Percentiles rank a stretch among this genome's conserved stretches.
Conservation (phyloP, 805 yeast species). For the Tetrapisispora iriomotensis region DNA sequence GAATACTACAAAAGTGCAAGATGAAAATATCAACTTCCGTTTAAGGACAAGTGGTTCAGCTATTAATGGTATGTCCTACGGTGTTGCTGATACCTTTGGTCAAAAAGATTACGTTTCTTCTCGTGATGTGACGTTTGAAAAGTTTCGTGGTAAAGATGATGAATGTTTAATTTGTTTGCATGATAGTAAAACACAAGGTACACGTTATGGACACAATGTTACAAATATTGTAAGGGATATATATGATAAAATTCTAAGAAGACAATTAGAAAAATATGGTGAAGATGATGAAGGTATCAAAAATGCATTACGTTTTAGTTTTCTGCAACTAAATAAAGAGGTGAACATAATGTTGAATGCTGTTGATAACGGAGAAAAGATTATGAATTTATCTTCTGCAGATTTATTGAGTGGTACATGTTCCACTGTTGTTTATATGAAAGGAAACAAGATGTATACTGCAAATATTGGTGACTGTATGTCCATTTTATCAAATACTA, state of each 20-base stretch:
- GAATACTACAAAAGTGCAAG: slow-evolving; percentile 82
- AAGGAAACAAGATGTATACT: slow-evolving; percentile 57
- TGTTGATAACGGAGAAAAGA: slow-evolving; percentile 41
- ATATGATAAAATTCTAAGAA: slow-evolving; percentile 57
- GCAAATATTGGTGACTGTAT: slow-evolving; percentile 90
- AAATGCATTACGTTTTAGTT: slow-evolving; percentile 75
- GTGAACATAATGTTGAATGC: slow-evolving; percentile 45
- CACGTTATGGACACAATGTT: slow-evolving; percentile 49
- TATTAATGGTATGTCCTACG: slow-evolving; percentile 67
- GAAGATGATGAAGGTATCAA: slow-evolving; percentile 42
- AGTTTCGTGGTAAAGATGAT: slow-evolving; percentile 75
- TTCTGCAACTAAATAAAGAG: slow-evolving; percentile 70
- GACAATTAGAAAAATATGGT: slow-evolving; percentile 31
- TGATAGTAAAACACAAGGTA: slow-evolving; percentile 61
- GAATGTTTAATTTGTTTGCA: slow-evolving; percentile 74
- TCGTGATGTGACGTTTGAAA: slow-evolving; percentile 79
- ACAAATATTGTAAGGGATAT: slow-evolving; percentile 64
- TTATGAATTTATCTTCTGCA: slow-evolving; percentile 41
- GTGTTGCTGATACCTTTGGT: slow-evolving; percentile 85
- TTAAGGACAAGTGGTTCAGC: slow-evolving; percentile 84
- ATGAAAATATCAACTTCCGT: slow-evolving; percentile 72
- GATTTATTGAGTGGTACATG: slow-evolving; percentile 80
- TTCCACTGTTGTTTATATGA: slow-evolving; percentile 70
- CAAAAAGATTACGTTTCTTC: slow-evolving; percentile 52
- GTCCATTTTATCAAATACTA: slow-evolving; percentile 66